Base-by-base conservation (phyloP, 306 rosid genomes). In the Trichosanthes truncata region DNA sequence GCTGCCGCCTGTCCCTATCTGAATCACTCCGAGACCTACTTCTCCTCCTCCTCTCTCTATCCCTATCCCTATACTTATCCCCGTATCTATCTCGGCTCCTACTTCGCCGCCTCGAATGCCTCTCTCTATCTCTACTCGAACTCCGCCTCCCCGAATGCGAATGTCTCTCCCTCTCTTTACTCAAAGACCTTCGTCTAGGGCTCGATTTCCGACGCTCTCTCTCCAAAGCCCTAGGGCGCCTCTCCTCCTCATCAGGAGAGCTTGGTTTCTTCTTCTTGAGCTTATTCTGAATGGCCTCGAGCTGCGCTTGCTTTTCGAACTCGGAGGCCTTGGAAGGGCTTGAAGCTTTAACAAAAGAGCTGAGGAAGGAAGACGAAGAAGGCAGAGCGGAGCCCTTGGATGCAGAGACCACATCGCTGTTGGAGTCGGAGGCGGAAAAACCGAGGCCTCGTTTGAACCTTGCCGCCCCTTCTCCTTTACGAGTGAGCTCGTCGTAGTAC, bases 361-460 rank as follows among this genome's bases (percentile, higher is more conserved):
- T 86, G 82, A 93, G 90, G 77, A 95, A 91, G 5, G 97, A 86
- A n/a, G 97, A 89, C 12, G 97, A 85, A 0, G 91, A 81, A 77
- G 72, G 90, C 76, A 60, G 88, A 71, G 79, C 90, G 74, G 67
- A 84, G 73, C 84, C 86, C 84, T 84, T 83, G 29, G 72, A 61
- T 0, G 91, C 88, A 76, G 86, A 65, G 38, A 56, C 83, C 80
- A 72, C 82, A 78, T 88, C 89, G 79, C 81, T 77, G 55, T 68
- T 56, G 4, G 93, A 18, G 43, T 88, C 74, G 25, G 86, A 20
- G n/a, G 86, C 13, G 11, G 98, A 88, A 45, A 91, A 93, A 1
- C 97, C 99, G 1, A 95, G 92, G 35, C 98, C 98, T 82, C 86
- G 98, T 48, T 95, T 95, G 87, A 90, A 95, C 25, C 92, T 81